Evolutionary conservation across 257 asterid genomes (phyloP), one percentile per base, ranked within the genome.

Genomic region (Agastache rugosa): DNA sequence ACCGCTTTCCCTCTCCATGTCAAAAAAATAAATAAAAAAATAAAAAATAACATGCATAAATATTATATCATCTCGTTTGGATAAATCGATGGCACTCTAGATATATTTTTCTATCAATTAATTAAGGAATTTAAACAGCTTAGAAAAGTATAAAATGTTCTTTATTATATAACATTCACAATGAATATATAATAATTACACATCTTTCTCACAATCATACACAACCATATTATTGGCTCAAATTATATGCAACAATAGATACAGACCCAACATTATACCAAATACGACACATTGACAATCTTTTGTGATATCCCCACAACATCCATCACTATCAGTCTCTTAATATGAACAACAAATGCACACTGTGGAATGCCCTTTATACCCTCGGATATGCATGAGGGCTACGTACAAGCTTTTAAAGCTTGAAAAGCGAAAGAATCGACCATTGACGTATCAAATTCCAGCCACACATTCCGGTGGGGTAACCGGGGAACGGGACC

Each of bases 401-500:
- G 54, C 59, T 64, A 41, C 34, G 76, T 76, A 29, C 16, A 44
- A 39, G 19, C 35, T 17, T 66, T 35, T 45, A 22, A 73, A 69
- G 48, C 64, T 25, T 8, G 44, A 45, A 63, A n/a, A 17, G 65
- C 45, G n/a, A 55, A 39, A 25, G 42, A 74, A 63, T 37, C 16
- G 78, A 63, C 72, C 17, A 4, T 3, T 66, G 27, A 45, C 61
- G 11, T 56, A 44, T 81, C 78, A 89, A 6, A 89, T 82, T 62
- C 97, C 97, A 3, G 87, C 83, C 73, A 27, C 1, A 48, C 91
- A 84, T 63, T 90, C 98, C 5, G 93, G 89, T 71, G 98, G 97
- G 68, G 89, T 10, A n/a, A 80, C 75, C 1, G 91, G 87, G 64
- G 35, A 79, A 6, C 97, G 81, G 0, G 91, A 75, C 74, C 39